Evolutionary conservation across 305 asterid species (phyloP).

Genomic region (Striga hermonthica): DNA sequence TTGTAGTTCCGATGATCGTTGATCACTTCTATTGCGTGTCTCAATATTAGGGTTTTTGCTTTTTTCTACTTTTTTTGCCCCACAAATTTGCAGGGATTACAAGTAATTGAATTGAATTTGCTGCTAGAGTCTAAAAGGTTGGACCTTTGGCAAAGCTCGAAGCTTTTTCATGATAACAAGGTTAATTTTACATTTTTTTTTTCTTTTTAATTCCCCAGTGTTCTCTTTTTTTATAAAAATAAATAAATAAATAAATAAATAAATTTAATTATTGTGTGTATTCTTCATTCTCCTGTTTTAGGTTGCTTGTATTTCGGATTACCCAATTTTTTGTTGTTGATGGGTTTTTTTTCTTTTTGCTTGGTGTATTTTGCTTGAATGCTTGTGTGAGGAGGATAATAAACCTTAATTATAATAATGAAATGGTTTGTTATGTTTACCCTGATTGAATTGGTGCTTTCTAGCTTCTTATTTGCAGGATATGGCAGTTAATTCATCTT

Average conservation of each 20-base stretch:
- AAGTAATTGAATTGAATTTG: slow-evolving; percentile 28
- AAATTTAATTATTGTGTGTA: slow-evolving; percentile 23
- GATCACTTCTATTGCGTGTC: slow-evolving; percentile 34
- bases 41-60: slow-evolving; percentile 40
- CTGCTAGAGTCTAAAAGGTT: slow-evolving; percentile 35
- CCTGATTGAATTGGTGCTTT: slow-evolving; percentile 20
- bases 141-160: slow-evolving; percentile 34
- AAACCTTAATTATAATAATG: neutral
- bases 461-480: slow-evolving; percentile 5
- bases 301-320: neutral
- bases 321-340: slow-evolving; percentile 13
- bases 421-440: slow-evolving; percentile 1
- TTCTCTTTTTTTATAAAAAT: no score
- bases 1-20: slow-evolving; percentile 37
- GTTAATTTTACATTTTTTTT: slow-evolving; percentile 19
- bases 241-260: no score
- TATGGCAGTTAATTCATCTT: slow-evolving; percentile 7
- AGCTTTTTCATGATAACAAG: slow-evolving; percentile 39
- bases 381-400: slow-evolving; percentile 21
- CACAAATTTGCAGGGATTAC: slow-evolving; percentile 34
- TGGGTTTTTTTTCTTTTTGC: slow-evolving; percentile 19
- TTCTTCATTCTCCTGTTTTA: slow-evolving; percentile 27
- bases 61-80: slow-evolving; percentile 7
- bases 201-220: neutral
- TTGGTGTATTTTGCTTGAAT: slow-evolving; percentile 25